phyloP scores from a whole-genome alignment of 176 grass and related monocot species.

The Miscanthus lutarioriparius region DNA sequence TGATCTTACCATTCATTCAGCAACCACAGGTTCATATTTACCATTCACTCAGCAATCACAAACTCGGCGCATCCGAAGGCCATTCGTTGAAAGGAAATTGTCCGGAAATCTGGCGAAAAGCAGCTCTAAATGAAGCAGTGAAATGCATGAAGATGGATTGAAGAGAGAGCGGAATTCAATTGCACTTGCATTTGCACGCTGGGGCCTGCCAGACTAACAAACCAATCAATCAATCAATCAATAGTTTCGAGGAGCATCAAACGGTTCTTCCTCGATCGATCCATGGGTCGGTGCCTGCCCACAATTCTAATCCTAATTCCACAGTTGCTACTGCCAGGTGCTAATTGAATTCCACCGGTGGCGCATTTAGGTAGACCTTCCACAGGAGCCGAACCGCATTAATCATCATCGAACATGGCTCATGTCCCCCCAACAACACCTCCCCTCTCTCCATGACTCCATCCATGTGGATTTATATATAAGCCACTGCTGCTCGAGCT shows the following conservation, averaged over 20 bases:
- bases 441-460: no score
- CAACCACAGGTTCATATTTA: background rate
- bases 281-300: background rate
- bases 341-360: conserved; percentile 7
- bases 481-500: no score
- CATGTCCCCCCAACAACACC: conserved; percentile 35
- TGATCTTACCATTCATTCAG: background rate
- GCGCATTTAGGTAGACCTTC: conserved; percentile 59
- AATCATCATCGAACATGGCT: conserved; percentile 79
- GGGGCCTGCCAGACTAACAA: background rate
- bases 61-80: background rate
- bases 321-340: background rate
- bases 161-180: background rate
- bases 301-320: background rate
- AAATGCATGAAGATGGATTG: background rate
- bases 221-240: background rate
- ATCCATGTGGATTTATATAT: background rate
- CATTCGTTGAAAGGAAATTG: no score
- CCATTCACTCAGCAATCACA: background rate
- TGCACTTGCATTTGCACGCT: background rate
- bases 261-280: background rate
- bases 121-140: no score
- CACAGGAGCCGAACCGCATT: background rate
- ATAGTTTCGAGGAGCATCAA: background rate
- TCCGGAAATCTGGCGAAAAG: no score